Evolutionary conservation across 2,329 filamentous ascomycete genomes (phyloP), one percentile per base, ranked within the genome.

Genomic region (Cytospora chrysosperma): DNA sequence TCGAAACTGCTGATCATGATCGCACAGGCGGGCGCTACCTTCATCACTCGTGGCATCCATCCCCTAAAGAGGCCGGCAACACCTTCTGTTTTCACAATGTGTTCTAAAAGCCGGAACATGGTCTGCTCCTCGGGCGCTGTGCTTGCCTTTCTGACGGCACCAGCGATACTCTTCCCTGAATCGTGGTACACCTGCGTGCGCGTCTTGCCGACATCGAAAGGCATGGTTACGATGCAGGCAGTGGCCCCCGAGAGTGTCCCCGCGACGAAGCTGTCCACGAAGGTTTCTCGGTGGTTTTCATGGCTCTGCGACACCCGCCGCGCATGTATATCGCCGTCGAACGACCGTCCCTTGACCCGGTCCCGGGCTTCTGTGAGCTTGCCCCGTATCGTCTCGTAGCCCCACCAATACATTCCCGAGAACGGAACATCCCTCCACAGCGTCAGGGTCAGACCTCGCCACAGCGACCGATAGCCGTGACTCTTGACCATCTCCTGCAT

Each of bases 1-100:
- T 99, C 95, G 75, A 98, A 99, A 73, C 90, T 97, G 74, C 92
- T 96, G 73, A 99, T 98, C 95, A 99, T 99, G 74, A 99, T 98
- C 30, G 95, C 95, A 76, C 95, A 99, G 0, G 94, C 92, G 1
- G 95, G 95, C 1, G 95, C 94, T 6, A 99, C 93, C 75, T 98
- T 98, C 65, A 98, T 80, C 69, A 92, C 96, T 47, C 95, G 84
- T 0, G 95, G 93, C 27, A 92, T 89, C 92, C 93, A 97, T 51
- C 95, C 95, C 70, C 83, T 91, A 85, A 96, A 98, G 6, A 99
- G 79, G 0, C 95, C 95, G 1, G 85, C 74, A 19, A 87, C 74
- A 2, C 95, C 95, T 76, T 98, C 94, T 60, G 90, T 90, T 69
- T 86, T 84, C 79, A 94, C 96, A 58, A 99, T 98, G 70, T 97